A percentile compares a stretch with the other conserved stretches of the same genome.
Evolutionary conservation across 768 basidiomycete genomes (phyloP).

Genomic region (Lentinula boryana): DNA sequence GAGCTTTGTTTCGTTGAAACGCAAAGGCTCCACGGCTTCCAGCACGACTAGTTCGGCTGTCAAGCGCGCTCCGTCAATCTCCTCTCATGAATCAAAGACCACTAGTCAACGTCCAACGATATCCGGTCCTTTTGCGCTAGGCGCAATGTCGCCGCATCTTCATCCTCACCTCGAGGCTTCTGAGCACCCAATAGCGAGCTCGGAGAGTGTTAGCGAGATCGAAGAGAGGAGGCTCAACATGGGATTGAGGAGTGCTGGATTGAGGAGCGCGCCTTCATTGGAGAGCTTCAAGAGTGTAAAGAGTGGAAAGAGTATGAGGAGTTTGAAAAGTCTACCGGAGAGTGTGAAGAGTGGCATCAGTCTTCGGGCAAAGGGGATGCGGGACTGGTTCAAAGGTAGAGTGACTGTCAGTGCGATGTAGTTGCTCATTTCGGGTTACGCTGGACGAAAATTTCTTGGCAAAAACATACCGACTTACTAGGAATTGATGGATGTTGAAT

Average conservation of each 20-base stretch:
- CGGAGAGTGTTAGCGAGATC: not conserved
- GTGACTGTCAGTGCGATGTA: slow-evolving; percentile 5
- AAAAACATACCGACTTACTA: not conserved
- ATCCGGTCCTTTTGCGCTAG: slow-evolving; percentile 41
- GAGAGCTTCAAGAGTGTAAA: slow-evolving; percentile 41
- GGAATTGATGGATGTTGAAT: slow-evolving; percentile 1
- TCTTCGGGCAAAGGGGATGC: slow-evolving; percentile 9
- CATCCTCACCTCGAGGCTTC: slow-evolving; percentile 7
- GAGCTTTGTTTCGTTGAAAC: slow-evolving; percentile 4
- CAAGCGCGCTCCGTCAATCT: not conserved
- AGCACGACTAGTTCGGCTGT: not conserved
- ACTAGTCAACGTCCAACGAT: slow-evolving; percentile 26
- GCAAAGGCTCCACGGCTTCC: not conserved
- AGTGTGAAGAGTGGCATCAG: slow-evolving; percentile 11
- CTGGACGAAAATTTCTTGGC: slow-evolving; percentile 4
- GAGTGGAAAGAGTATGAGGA: slow-evolving; percentile 35
- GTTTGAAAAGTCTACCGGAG: slow-evolving; percentile 27
- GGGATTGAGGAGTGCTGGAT: slow-evolving; percentile 4
- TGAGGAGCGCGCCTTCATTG: slow-evolving; percentile 33
- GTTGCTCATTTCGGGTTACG: not conserved
- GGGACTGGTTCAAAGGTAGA: slow-evolving; percentile 11
- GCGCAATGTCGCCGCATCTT: slow-evolving; percentile 17
- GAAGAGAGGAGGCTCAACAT: not conserved
- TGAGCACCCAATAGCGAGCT: not conserved
- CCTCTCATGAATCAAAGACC: not conserved